These are phyloP conservation scores for Sarocladium strictum DNA, from an alignment of 2,329 filamentous ascomycete genomes.

Conservation along the genomic window DNA sequence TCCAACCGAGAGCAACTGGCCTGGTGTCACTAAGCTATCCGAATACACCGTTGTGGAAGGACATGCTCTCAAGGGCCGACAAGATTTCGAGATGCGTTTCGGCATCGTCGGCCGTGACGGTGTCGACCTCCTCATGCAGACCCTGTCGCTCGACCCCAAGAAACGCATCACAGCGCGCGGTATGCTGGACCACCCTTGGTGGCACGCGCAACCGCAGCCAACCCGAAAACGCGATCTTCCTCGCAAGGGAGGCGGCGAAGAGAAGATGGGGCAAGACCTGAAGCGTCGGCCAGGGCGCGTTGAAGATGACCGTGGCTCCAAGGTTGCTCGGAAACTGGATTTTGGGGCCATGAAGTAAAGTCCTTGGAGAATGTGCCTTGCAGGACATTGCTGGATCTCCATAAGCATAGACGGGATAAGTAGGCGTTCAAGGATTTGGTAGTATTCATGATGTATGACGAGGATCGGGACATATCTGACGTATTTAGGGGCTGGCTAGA, in stretches of 20 bases:
- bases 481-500: slow-evolving; percentile 4
- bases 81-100: slow-evolving; percentile 72
- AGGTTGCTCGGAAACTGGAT: slow-evolving; percentile 77
- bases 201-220: slow-evolving; percentile 75
- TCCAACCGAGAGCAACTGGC: slow-evolving; percentile 92
- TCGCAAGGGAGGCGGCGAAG: slow-evolving; percentile 63
- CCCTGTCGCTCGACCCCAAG: slow-evolving; percentile 79
- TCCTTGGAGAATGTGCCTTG: background rate
- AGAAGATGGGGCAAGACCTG: slow-evolving; percentile 76
- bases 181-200: slow-evolving; percentile 80
- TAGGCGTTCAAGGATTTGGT: background rate
- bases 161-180: slow-evolving; percentile 72
- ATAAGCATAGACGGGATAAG: background rate
- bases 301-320: slow-evolving; percentile 62
- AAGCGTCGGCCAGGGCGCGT: slow-evolving; percentile 65
- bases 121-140: slow-evolving; percentile 81
- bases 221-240: slow-evolving; percentile 79
- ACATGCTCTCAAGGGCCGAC: slow-evolving; percentile 56
- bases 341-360: slow-evolving; percentile 49
- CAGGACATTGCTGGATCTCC: background rate
- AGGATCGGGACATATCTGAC: slow-evolving; percentile 3
- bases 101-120: slow-evolving; percentile 75
- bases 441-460: slow-evolving; percentile 8
- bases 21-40: slow-evolving; percentile 74
- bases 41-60: slow-evolving; percentile 70